A percentile compares a stretch with the other conserved stretches of the same genome.
Conservation (phyloP, 176 grass and related monocot genomes). For the Elaeis guineensis region DNA sequence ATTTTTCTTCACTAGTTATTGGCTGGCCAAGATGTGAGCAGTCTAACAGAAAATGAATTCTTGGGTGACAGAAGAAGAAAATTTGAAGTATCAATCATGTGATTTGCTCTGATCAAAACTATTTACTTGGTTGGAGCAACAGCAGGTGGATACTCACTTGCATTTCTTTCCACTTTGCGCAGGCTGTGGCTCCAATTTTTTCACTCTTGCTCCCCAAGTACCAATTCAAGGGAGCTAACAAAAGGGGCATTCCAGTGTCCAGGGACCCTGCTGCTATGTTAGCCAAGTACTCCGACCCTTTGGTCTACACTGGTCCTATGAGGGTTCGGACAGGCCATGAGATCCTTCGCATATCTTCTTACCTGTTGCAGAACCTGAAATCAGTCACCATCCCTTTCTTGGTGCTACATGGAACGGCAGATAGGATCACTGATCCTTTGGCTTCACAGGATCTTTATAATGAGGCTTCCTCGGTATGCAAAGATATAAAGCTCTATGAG, state of each 20-base stretch:
- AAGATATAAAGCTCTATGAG: slow-evolving; percentile 71
- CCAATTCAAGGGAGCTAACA: slow-evolving; percentile 98
- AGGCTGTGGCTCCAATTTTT: slow-evolving; percentile 92
- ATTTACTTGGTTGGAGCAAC: neutral
- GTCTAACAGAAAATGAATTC: too few species aligned
- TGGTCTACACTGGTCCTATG: slow-evolving; percentile 88
- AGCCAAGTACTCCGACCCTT: slow-evolving; percentile 81
- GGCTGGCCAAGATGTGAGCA: too few species aligned
- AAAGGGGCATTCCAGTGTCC: slow-evolving; percentile 74
- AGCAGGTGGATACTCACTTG: neutral
- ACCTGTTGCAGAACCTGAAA: slow-evolving; percentile 64
- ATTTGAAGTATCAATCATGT: neutral
- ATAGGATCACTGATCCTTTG: slow-evolving; percentile 80
- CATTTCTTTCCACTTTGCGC: slow-evolving; percentile 4
- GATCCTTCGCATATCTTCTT: slow-evolving; percentile 79
- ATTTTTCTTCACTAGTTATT: too few species aligned
- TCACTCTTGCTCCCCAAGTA: slow-evolving; percentile 72
- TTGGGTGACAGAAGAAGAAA: too few species aligned
- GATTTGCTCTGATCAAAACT: neutral
- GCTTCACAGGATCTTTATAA: slow-evolving; percentile 69
- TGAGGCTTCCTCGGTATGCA: slow-evolving; percentile 49
- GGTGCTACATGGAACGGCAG: slow-evolving; percentile 85
- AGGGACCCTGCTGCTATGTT: slow-evolving; percentile 73
- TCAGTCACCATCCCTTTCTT: slow-evolving; percentile 72
- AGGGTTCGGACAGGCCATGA: slow-evolving; percentile 82